Evolutionary conservation across 1,139 yeast genomes (phyloP), one percentile per base, ranked within the genome.

Genomic region (Meyerozyma elateridarum): DNA sequence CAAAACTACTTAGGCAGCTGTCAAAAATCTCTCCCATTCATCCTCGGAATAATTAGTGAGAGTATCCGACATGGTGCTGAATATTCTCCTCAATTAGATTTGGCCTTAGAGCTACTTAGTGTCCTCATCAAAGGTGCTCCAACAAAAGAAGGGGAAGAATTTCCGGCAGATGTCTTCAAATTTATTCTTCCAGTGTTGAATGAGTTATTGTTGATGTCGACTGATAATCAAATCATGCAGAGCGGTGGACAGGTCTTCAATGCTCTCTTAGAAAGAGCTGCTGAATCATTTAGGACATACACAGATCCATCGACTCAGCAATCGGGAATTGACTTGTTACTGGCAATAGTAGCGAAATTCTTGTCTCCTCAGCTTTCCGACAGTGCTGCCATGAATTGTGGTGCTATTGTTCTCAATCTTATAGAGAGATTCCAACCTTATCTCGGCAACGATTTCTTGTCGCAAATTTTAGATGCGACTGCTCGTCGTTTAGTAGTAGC

Each of bases 151-250:
- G 58, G 56, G 5, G 64, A 40, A 3, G 48, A 61, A 1, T 58
- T 81, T 30, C 79, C 82, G 0, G 47, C 55, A 4, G 61, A 61
- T 11, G 59, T 81, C 4, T 76, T 79, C 40, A 48, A 57, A 11
- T 66, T 60, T 34, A 59, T 73, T 2, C 73, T 80, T 46, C 76
- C 79, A 1, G 60, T 70, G 1, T 49, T 83, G 29, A 67, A 70
- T 31, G 61, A 62, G 16, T 59, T 85, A 18, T 59, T 85, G 8
- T 46, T 75, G 28, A 49, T 51, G 2, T 70, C 91, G 1, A 62
- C 59, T n/a, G 96, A 89, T 52, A 85, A 84, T 43, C 91, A 84
- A 48, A 69, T 87, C 5, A 58, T 88, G 24, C 95, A 88, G 52
- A 66, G 79, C 11, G 81, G 89, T 1, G 84, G 93, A 0, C 89